Evolutionary conservation across 495 filamentous ascomycete genomes (phyloP).

Genomic region (Tuber umbilicatum): DNA sequence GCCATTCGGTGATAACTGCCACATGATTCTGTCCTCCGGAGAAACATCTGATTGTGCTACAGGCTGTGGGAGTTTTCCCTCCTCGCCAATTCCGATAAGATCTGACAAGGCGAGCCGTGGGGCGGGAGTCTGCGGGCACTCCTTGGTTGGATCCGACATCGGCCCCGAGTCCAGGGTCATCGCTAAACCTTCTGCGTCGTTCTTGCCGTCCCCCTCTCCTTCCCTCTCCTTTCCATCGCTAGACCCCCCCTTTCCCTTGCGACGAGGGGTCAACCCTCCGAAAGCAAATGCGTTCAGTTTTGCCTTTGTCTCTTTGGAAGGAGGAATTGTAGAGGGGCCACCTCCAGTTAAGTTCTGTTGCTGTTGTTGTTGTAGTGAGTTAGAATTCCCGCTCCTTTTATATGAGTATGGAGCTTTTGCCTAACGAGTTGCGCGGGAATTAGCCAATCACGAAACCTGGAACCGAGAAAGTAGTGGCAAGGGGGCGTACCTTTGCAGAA

Average conservation of each 20-base stretch:
- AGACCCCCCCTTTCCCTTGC: slow-evolving; percentile 39
- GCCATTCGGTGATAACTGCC: slow-evolving; percentile 50
- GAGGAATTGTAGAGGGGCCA: slow-evolving; percentile 21
- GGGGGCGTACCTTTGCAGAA: slow-evolving; percentile 28
- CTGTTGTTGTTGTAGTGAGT: slow-evolving; percentile 20
- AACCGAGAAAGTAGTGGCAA: slow-evolving; percentile 8
- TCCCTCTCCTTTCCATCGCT: background rate
- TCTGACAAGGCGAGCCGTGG: slow-evolving; percentile 69
- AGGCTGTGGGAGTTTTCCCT: slow-evolving; percentile 43
- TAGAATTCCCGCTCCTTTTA: slow-evolving; percentile 13
- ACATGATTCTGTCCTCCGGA: slow-evolving; percentile 67
- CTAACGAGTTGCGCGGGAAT: background rate
- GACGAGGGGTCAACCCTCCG: slow-evolving; percentile 18
- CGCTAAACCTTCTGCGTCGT: background rate
- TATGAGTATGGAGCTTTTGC: slow-evolving; percentile 4
- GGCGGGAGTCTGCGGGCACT: slow-evolving; percentile 66
- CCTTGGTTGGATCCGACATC: slow-evolving; percentile 44
- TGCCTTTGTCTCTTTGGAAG: slow-evolving; percentile 34
- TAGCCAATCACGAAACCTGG: background rate
- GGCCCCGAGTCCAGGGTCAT: slow-evolving; percentile 12
- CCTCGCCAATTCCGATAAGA: slow-evolving; percentile 66
- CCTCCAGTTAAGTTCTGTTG: slow-evolving; percentile 5
- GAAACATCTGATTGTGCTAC: slow-evolving; percentile 49
- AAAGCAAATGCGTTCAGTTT: slow-evolving; percentile 39
- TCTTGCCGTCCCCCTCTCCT: background rate